Percentiles rank a stretch among this genome's conserved stretches.
phyloP scores from a whole-genome alignment of 2,329 filamentous ascomycete genomes.

The Aspergillus sp. region DNA sequence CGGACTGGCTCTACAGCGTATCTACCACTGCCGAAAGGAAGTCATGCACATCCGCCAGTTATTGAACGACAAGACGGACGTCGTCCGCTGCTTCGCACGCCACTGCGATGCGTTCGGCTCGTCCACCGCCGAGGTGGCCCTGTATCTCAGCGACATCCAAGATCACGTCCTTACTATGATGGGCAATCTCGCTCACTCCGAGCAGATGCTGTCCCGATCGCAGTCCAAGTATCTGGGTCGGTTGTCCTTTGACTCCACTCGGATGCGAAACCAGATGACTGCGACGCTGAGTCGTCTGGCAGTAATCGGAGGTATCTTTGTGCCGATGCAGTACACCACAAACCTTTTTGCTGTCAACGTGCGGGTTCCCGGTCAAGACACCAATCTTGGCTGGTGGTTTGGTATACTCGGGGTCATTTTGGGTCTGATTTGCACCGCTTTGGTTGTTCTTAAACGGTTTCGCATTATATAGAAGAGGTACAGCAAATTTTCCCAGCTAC shows the following conservation, averaged over 20 bases:
- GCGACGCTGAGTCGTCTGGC: conserved; percentile 87
- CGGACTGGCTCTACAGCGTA: conserved; percentile 75
- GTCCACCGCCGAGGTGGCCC: conserved; percentile 84
- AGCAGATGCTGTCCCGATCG: conserved; percentile 88
- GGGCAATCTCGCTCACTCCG: conserved; percentile 85
- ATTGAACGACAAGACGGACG: conserved; percentile 90
- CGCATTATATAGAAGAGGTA: conserved; percentile 9
- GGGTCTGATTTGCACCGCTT: conserved; percentile 22
- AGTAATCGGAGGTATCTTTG: conserved; percentile 81
- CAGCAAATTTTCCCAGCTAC: not conserved
- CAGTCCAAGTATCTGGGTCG: conserved; percentile 94
- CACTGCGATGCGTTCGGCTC: conserved; percentile 92
- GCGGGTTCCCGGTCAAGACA: conserved; percentile 34
- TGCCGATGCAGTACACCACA: conserved; percentile 86
- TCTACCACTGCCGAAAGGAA: conserved; percentile 84
- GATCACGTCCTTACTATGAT: conserved; percentile 99
- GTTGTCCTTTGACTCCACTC: conserved; percentile 82
- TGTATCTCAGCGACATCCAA: conserved; percentile 93
- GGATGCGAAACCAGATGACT: conserved; percentile 81
- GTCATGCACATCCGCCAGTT: conserved; percentile 86
- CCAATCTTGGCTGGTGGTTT: conserved; percentile 39
- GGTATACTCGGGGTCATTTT: conserved; percentile 40
- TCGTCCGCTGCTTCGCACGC: conserved; percentile 92
- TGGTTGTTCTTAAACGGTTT: conserved; percentile 32
- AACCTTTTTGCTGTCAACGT: conserved; percentile 49